Evolutionary conservation across 352 stramenopile species (phyloP).

Genomic region (Phytophthora pistaciae): DNA sequence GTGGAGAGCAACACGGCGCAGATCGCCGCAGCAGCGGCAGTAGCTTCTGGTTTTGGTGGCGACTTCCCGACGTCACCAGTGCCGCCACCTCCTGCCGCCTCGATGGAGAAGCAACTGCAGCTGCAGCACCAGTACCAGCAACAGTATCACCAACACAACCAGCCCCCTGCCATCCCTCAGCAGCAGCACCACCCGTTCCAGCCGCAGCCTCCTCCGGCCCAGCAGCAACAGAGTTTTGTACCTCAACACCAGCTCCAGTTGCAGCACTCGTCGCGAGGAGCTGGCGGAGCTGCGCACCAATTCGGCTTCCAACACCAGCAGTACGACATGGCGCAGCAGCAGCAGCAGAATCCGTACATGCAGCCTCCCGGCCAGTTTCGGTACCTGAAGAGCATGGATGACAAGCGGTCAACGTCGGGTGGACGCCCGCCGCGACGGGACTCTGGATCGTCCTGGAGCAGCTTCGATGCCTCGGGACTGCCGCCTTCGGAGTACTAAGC

Average conservation of each 20-base stretch:
- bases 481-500: slow-evolving; percentile 51
- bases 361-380: slow-evolving; percentile 54
- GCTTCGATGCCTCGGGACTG: slow-evolving; percentile 51
- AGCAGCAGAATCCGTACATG: slow-evolving; percentile 42
- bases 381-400: slow-evolving; percentile 78
- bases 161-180: slow-evolving; percentile 42
- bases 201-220: slow-evolving; percentile 32
- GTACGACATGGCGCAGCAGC: slow-evolving; percentile 46
- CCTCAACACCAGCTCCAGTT: slow-evolving; percentile 54
- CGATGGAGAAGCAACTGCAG: slow-evolving; percentile 64
- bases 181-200: slow-evolving; percentile 50
- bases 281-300: slow-evolving; percentile 22
- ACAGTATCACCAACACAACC: slow-evolving; percentile 56
- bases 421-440: slow-evolving; percentile 55
- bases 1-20: slow-evolving; percentile 87
- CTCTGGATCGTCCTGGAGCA: slow-evolving; percentile 63
- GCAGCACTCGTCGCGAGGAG: slow-evolving; percentile 35
- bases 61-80: slow-evolving; percentile 38
- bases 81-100: slow-evolving; percentile 31
- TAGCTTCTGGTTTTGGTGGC: slow-evolving; percentile 30
- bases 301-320: slow-evolving; percentile 49
- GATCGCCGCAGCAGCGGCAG: slow-evolving; percentile 48
- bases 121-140: slow-evolving; percentile 76
- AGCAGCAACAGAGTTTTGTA: slow-evolving; percentile 44
- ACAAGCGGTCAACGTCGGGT: slow-evolving; percentile 47